Base-by-base conservation (phyloP, 768 basidiomycete genomes). In the Coprinopsis strossmayeri region DNA sequence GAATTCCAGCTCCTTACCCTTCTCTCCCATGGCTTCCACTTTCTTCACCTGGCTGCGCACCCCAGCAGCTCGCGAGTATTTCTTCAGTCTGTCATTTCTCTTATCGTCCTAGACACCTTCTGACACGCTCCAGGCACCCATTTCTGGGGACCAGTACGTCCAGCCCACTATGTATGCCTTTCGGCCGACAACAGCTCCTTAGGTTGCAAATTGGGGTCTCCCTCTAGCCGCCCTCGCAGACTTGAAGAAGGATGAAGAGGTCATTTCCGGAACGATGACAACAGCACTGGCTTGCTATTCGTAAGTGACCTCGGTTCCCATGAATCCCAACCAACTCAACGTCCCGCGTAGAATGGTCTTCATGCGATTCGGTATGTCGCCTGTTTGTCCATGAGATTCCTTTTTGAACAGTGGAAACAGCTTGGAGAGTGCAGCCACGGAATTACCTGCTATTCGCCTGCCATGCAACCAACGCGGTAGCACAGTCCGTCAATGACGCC, bases 201-300 rank as follows among this genome's bases (percentile, higher is more conserved):
- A 95, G 94, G 84, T 93, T 53, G 95, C 95, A 53, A 99, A 99
- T 73, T 99, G 95, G 90, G 95, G 95, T 59, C 79, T 99, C 15
- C 95, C 95, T 50, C 69, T 98, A 32, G 95, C 95, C 59, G 95
- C 95, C 35, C 71, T 99, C 37, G 61, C 92, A 4, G 95, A 99
- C 70, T 70, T 98, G 61, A 74, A 70, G 54, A 96, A 93, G 63
- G 92, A 97, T 79, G 92, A 96, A 66, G 91, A 96, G 58, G 77
- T 91, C 62, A 99, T 99, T 57, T 97, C 94, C 43, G 95, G 94
- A 13, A 79, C 92, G 27, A 99, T 99, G 95, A 94, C 92, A 1
- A 81, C 89, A 38, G 89, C 95, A 20, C 77, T 99, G 34, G 78
- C 82, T 7, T 76, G 73, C 50, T 99, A 99, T 68, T 98, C 95